Base-by-base conservation (phyloP, 2,329 filamentous ascomycete species). In the Delphinella strobiligena region DNA sequence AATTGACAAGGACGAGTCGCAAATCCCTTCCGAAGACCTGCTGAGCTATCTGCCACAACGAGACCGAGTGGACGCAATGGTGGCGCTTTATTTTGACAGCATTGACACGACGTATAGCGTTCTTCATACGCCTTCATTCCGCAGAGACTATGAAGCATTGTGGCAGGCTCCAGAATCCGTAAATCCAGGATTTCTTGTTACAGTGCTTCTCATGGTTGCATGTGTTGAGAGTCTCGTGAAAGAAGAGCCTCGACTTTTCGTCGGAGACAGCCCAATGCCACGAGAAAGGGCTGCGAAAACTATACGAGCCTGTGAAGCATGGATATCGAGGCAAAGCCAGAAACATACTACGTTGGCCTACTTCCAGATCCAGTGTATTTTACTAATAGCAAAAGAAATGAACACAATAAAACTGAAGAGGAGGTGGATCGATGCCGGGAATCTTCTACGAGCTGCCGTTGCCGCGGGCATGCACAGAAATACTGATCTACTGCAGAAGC, bases 321-420 rank as follows among this genome's bases (percentile, higher is more conserved):
- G 66, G 65, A 49, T 67, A 2, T 38, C 49, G 5, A 47, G 50
- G 11, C 67, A 72, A 42, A 68, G 64, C 34, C 63, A 69, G 32
- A 76, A 75, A 50, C 67, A 71, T 12, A 62, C 70, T 3, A 68
- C 67, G 2, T 56, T 72, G 2, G 55, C 52, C 2, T 61, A 67
- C 41, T 64, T 74, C 31, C 71, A 74, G 24, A 55, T 73, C 3
- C 62, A 68, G 11, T 68, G 71, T 38, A 54, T 76, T 16, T 51
- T 70, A 9, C 52, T 71, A 4, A 56, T 73, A 5, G 67, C 71
- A 0, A 68, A 66, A 40, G 64, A 68, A 30, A 60, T 59, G 3
- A 69, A 68, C 40, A 66, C 62, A n/a, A 61, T 71, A 42, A 71
- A 69, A 43, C 56, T 65, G 39, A 75, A 74, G 50, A 64, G 71